Evolutionary conservation across 2,329 filamentous ascomycete species (phyloP).

Genomic region (Cordyceps militaris): DNA sequence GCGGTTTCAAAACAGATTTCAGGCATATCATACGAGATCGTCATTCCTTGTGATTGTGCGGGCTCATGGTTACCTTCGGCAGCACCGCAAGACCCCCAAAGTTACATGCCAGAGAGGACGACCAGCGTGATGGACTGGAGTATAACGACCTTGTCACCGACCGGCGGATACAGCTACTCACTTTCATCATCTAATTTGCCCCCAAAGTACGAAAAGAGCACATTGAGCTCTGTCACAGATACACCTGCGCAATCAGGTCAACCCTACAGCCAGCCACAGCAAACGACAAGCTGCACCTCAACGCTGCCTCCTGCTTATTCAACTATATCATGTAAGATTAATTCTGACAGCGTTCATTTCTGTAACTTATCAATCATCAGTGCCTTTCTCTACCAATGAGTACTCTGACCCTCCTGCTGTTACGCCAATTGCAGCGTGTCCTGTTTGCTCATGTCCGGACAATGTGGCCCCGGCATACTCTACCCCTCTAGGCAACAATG

Average conservation of each 20-base stretch:
- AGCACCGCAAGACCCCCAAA: background rate
- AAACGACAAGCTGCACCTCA: background rate
- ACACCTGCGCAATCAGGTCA: background rate
- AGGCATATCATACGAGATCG: background rate
- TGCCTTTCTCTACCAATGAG: background rate
- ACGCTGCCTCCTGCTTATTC: slow-evolving; percentile 2
- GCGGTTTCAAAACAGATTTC: background rate
- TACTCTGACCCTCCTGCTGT: background rate
- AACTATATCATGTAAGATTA: background rate
- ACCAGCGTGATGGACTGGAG: background rate
- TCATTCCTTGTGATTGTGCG: background rate
- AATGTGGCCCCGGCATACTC: background rate
- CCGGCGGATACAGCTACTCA: background rate
- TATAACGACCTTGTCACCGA: background rate
- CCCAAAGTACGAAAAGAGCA: background rate
- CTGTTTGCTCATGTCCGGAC: slow-evolving; percentile 1
- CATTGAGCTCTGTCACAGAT: too few species aligned
- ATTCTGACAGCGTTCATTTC: background rate
- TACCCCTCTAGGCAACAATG: background rate
- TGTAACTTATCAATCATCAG: background rate
- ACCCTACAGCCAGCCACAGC: background rate
- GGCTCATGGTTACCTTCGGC: background rate
- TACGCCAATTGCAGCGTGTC: background rate
- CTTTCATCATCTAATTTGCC: background rate
- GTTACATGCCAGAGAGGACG: background rate